A percentile compares a stretch with the other conserved stretches of the same genome.
phyloP scores from a whole-genome alignment of 2,329 filamentous ascomycete genomes.

The Aciculosporium take region DNA sequence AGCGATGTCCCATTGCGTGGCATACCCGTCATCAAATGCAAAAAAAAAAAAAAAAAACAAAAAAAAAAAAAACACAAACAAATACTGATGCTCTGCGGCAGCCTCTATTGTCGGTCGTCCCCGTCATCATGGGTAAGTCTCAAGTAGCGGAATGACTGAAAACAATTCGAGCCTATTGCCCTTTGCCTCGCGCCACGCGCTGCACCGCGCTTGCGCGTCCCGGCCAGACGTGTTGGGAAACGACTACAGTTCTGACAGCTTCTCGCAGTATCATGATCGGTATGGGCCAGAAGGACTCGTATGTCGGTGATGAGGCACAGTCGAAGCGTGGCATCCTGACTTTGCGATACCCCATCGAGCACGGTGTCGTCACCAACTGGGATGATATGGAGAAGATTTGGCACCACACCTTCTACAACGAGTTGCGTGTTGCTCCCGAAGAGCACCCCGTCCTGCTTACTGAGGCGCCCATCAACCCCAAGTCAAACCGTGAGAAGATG shows the following conservation, averaged over 20 bases:
- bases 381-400: slow-evolving; percentile 99
- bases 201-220: not conserved
- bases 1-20: not conserved
- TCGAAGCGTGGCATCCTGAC: slow-evolving; percentile 99
- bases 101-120: slow-evolving; percentile 99
- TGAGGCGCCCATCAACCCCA: slow-evolving; percentile 99
- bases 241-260: slow-evolving; percentile 6
- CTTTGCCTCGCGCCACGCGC: not conserved
- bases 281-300: slow-evolving; percentile 99
- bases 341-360: slow-evolving; percentile 98
- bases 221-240: not conserved
- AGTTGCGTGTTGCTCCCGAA: slow-evolving; percentile 98
- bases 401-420: slow-evolving; percentile 99
- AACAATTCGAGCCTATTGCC: not conserved
- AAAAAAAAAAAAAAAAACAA: slow-evolving; percentile 6
- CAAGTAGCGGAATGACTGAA: not conserved
- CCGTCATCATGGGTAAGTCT: slow-evolving; percentile 96
- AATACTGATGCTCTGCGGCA: slow-evolving; percentile 32
- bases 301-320: slow-evolving; percentile 99
- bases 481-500: slow-evolving; percentile 99
- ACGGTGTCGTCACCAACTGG: slow-evolving; percentile 99
- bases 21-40: not conserved
- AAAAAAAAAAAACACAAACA: slow-evolving; percentile 5
- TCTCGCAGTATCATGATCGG: slow-evolving; percentile 93
- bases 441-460: slow-evolving; percentile 99